phyloP scores from a whole-genome alignment of 805 yeast species.

The Suhomyces kilbournensis region DNA sequence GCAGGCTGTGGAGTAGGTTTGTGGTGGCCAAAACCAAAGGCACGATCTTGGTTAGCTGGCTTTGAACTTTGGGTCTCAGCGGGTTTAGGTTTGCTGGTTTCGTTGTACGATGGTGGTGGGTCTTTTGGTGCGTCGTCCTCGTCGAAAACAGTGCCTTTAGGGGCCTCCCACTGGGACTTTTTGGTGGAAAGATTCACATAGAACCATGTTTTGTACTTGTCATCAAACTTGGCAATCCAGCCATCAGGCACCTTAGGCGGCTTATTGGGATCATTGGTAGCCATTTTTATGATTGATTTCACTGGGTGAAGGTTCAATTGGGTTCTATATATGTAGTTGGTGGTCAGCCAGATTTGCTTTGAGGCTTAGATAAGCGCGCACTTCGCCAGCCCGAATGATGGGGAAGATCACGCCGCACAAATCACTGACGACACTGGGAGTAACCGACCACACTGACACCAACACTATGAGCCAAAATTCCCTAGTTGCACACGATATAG shows the following conservation, averaged over 20 bases:
- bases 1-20: conserved; percentile 4
- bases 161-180: conserved; percentile 89
- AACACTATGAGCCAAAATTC: too few species aligned
- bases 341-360: background rate
- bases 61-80: conserved; percentile 5
- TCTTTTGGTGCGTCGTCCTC: conserved; percentile 10
- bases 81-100: conserved; percentile 2
- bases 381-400: background rate
- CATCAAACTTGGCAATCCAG: conserved; percentile 74
- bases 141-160: conserved; percentile 51
- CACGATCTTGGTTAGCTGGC: background rate
- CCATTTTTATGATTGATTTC: background rate
- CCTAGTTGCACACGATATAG: too few species aligned
- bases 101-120: conserved; percentile 7
- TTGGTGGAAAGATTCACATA: conserved; percentile 73
- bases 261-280: conserved; percentile 18
- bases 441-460: too few species aligned
- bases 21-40: conserved; percentile 1
- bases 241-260: conserved; percentile 61
- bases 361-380: background rate
- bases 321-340: background rate
- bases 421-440: too few species aligned
- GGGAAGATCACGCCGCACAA: background rate
- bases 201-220: conserved; percentile 68
- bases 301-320: background rate